A percentile compares a stretch with the other conserved stretches of the same genome.
phyloP scores from a whole-genome alignment of 495 filamentous ascomycete genomes.

The Extremus antarcticus region DNA sequence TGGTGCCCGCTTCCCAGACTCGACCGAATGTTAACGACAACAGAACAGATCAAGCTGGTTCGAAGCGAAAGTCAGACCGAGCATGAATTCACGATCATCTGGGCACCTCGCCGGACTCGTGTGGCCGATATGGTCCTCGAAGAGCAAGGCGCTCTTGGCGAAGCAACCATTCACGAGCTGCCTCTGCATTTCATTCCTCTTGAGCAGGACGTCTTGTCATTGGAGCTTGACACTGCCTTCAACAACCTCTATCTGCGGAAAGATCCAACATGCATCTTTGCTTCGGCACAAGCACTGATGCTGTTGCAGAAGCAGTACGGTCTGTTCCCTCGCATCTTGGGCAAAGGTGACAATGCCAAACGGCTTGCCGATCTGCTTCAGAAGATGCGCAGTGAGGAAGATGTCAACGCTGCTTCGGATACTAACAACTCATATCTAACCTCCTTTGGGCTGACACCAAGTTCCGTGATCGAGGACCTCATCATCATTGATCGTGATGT shows the following conservation, averaged over 20 bases:
- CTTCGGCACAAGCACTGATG: conserved; percentile 90
- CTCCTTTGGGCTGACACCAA: conserved; percentile 64
- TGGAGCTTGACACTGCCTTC: conserved; percentile 83
- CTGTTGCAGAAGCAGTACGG: conserved; percentile 82
- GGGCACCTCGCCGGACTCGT: conserved; percentile 81
- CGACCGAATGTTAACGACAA: conserved; percentile 6
- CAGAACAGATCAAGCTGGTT: conserved; percentile 79
- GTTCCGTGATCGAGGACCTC: conserved; percentile 72
- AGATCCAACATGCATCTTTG: conserved; percentile 79
- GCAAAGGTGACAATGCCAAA: conserved; percentile 90
- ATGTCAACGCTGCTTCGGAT: conserved; percentile 31
- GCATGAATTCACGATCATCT: conserved; percentile 92
- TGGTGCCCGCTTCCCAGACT: neutral
- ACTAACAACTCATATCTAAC: conserved; percentile 27
- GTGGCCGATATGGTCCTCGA: conserved; percentile 88
- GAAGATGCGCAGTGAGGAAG: conserved; percentile 89
- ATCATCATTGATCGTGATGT: conserved; percentile 94
- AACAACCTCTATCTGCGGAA: conserved; percentile 82
- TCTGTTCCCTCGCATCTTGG: conserved; percentile 87
- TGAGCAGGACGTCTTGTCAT: conserved; percentile 79
- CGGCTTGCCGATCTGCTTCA: conserved; percentile 78
- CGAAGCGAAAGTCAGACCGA: conserved; percentile 73
- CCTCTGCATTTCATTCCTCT: conserved; percentile 83
- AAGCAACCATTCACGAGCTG: conserved; percentile 77
- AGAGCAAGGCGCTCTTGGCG: conserved; percentile 84